These are phyloP conservation scores for Stachybotrys chartarum DNA, from an alignment of 2,329 filamentous ascomycete species.

Conservation along the genomic window DNA sequence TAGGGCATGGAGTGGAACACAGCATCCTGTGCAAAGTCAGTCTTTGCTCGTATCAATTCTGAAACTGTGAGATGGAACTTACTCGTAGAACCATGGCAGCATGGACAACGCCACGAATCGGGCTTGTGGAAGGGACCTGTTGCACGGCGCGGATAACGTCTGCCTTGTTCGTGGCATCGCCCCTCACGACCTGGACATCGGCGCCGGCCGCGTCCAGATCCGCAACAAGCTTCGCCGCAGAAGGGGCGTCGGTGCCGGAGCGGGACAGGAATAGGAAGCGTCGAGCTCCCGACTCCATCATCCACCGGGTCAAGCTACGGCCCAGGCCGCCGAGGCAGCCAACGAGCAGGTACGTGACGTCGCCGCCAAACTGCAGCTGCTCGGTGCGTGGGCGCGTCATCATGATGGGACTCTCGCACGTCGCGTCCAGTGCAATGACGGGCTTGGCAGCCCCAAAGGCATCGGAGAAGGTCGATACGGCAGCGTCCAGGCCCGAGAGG, in stretches of 20 bases:
- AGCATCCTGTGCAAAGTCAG: constrained; percentile 16
- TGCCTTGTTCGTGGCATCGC: constrained; percentile 6
- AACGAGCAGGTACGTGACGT: constrained; percentile 12
- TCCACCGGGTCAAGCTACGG: constrained; percentile 6
- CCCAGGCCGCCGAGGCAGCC: constrained; percentile 14
- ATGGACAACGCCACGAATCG: constrained; percentile 12
- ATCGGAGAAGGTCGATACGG: constrained; percentile 1
- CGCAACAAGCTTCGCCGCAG: constrained; percentile 11
- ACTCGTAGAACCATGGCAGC: constrained; percentile 11
- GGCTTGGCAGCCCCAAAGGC: constrained; percentile 3
- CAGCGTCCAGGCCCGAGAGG: not conserved
- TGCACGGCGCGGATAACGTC: constrained; percentile 1
- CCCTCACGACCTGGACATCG: constrained; percentile 4
- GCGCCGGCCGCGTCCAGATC: constrained; percentile 11
- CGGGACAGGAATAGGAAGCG: constrained; percentile 19
- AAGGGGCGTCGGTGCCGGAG: constrained; percentile 10
- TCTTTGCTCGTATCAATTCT: constrained; percentile 11
- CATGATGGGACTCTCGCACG: constrained; percentile 7
- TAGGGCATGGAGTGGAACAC: constrained; percentile 17
- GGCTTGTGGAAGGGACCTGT: constrained; percentile 4
- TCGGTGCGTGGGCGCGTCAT: constrained; percentile 1
- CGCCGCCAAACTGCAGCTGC: not conserved
- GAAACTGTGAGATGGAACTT: not conserved
- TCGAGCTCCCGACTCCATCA: constrained; percentile 12
- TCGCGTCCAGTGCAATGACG: constrained; percentile 7